These are phyloP conservation scores for Pseudozyma hubeiensis DNA, from an alignment of 1,284 basidiomycete species.

Conservation along the genomic window DNA sequence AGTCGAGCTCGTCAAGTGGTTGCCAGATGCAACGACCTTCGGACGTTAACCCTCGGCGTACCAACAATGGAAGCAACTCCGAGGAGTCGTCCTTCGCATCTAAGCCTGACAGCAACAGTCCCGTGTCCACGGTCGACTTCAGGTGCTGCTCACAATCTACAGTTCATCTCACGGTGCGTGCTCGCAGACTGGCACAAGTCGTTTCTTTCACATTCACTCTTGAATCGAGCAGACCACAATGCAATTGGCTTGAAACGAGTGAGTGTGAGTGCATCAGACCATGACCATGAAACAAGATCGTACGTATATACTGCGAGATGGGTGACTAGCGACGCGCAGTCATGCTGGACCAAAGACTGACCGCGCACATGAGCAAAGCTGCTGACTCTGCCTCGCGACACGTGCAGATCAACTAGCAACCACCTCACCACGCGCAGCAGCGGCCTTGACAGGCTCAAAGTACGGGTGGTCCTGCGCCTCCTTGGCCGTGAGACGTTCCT, in stretches of 20 bases:
- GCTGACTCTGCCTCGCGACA: not conserved
- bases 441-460: constrained; percentile 62
- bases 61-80: too few species aligned
- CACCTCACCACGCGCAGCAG: constrained; percentile 46
- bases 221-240: not conserved
- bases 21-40: too few species aligned
- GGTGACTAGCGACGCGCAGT: not conserved
- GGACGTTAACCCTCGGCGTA: too few species aligned
- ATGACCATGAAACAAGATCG: constrained; percentile 2
- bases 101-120: too few species aligned
- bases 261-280: not conserved
- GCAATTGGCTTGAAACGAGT: not conserved
- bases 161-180: too few species aligned
- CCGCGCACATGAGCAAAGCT: not conserved
- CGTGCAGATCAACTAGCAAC: constrained; percentile 28
- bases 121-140: too few species aligned
- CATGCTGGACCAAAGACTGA: not conserved
- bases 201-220: not conserved
- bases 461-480: constrained; percentile 68
- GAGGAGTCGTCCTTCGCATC: too few species aligned
- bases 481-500: constrained; percentile 90
- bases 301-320: not conserved
- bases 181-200: too few species aligned
- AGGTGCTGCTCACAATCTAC: too few species aligned
- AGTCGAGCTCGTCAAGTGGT: too few species aligned